Base-by-base conservation (phyloP, 768 basidiomycete species). In the Lanmaoa pseudosensibilis region DNA sequence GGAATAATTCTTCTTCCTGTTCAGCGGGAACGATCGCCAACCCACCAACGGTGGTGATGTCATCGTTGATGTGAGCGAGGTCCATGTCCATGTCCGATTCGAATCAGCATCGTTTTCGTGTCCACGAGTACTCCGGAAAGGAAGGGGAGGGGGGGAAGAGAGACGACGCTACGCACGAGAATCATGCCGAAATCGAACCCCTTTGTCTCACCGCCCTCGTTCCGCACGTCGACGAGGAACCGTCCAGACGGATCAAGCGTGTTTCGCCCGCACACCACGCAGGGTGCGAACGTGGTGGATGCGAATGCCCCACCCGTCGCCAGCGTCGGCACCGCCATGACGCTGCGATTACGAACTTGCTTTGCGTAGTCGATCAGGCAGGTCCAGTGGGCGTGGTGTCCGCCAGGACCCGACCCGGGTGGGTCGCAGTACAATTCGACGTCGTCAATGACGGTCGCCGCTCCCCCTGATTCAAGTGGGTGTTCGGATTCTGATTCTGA, bases 121-220 rank as follows among this genome's bases (percentile, higher is more conserved):
- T 30, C 11, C 21, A n/a, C 18, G 49, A 32, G 13, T 19, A 51
- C 43, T 19, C 27, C 21, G 15, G 21, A 5, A n/a, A n/a, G n/a
- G n/a, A n/a, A n/a, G n/a, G n/a, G n/a, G n/a, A n/a, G n/a, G n/a
- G n/a, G n/a, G n/a, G n/a, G n/a, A n/a, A n/a, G n/a, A n/a, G 44
- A n/a, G 21, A 23, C 12, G 33, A 32, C 16, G 5, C 32, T 16
- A 68, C 67, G 61, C 49, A 69, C 67, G 41, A 69, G 55, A 13
- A 67, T 67, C 50, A 48, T 52, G 10, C 67, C 65, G 32, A 69
- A 69, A 60, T 69, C 63, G 39, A 69, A 67, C n/a, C 59, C 56
- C 9, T 11, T 58, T 0, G 67, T 68, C 27, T 63, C 59, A 5
- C 68, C 68, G 5, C 67, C 67, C 37, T 69, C 67, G 46, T 69